Evolutionary conservation across 768 basidiomycete genomes (phyloP).

Genomic region (Pleurotus salmoneostramineus): DNA sequence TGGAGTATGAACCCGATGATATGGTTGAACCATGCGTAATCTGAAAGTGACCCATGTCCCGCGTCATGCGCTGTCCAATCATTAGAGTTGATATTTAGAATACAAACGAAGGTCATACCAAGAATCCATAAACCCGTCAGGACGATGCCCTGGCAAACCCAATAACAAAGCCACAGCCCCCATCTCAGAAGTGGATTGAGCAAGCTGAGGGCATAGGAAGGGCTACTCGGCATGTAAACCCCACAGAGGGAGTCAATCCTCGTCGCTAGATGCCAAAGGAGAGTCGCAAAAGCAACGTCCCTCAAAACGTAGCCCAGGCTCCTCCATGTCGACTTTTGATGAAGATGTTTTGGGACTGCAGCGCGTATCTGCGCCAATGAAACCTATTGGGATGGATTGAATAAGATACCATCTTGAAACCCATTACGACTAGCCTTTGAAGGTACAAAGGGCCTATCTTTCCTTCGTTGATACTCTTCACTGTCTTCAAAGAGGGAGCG

Average conservation of each 20-base stretch:
- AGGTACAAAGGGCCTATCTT: neutral
- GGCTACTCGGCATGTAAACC: no score
- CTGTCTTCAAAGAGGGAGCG: neutral
- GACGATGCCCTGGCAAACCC: slow-evolving; percentile 56
- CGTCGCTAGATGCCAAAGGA: slow-evolving; percentile 43
- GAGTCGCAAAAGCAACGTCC: slow-evolving; percentile 42
- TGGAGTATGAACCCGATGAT: slow-evolving; percentile 45
- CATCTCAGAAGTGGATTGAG: slow-evolving; percentile 25
- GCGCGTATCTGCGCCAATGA: slow-evolving; percentile 47
- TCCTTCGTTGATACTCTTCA: neutral
- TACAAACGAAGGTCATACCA: slow-evolving; percentile 6
- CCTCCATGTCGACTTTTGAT: slow-evolving; percentile 43
- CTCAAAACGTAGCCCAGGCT: slow-evolving; percentile 42
- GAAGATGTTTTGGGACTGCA: slow-evolving; percentile 47
- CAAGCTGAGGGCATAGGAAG: slow-evolving; percentile 18
- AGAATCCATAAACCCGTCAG: slow-evolving; percentile 62
- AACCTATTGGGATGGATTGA: slow-evolving; percentile 19
- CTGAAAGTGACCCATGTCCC: slow-evolving; percentile 53
- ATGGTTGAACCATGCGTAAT: slow-evolving; percentile 40
- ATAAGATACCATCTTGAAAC: neutral
- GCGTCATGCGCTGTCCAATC: slow-evolving; percentile 47
- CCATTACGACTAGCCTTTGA: neutral
- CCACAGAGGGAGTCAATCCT: slow-evolving; percentile 45
- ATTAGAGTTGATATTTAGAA: neutral
- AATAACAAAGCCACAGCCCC: slow-evolving; percentile 44